These are phyloP conservation scores for Penicillium brasilianum DNA, from an alignment of 2,329 filamentous ascomycete species.

Conservation along the genomic window DNA sequence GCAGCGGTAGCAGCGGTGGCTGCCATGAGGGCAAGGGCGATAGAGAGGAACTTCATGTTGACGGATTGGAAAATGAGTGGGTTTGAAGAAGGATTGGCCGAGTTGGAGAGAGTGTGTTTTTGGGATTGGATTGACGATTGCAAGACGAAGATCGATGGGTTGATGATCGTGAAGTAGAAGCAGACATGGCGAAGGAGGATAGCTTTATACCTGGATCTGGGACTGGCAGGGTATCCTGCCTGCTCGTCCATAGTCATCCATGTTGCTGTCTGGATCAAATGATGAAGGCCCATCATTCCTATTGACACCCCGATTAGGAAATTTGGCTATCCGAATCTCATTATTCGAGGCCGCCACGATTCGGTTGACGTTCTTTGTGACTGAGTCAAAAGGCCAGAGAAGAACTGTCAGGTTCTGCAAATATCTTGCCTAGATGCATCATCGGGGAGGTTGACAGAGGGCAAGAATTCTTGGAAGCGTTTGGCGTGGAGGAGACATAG, in stretches of 20 bases:
- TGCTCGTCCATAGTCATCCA: not conserved
- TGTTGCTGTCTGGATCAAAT: slow-evolving; percentile 2
- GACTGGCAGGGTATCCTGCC: not conserved
- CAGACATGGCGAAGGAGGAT: not conserved
- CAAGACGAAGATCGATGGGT: slow-evolving; percentile 19
- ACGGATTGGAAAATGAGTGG: slow-evolving; percentile 22
- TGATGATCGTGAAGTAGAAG: slow-evolving; percentile 4
- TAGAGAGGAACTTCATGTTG: slow-evolving; percentile 56
- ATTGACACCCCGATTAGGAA: slow-evolving; percentile 18
- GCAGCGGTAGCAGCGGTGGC: slow-evolving; percentile 42
- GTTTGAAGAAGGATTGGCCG: slow-evolving; percentile 16
- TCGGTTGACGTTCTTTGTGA: not conserved
- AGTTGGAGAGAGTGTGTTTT: slow-evolving; percentile 3
- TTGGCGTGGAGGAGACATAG: not conserved
- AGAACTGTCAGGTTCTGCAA: no score
- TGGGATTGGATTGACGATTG: slow-evolving; percentile 10
- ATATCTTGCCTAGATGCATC: not conserved
- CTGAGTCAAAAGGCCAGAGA: not conserved
- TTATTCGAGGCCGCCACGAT: not conserved
- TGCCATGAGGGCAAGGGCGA: slow-evolving; percentile 50
- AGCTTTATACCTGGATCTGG: slow-evolving; percentile 7
- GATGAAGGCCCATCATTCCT: not conserved
- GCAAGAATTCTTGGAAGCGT: not conserved
- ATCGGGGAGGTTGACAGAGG: not conserved
- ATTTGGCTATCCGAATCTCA: not conserved